A percentile compares a stretch with the other conserved stretches of the same genome.
These are phyloP conservation scores for Marchantia paleacea DNA, from an alignment of 225 moss, liverwort and hornwort genomes.

Conservation along the genomic window DNA sequence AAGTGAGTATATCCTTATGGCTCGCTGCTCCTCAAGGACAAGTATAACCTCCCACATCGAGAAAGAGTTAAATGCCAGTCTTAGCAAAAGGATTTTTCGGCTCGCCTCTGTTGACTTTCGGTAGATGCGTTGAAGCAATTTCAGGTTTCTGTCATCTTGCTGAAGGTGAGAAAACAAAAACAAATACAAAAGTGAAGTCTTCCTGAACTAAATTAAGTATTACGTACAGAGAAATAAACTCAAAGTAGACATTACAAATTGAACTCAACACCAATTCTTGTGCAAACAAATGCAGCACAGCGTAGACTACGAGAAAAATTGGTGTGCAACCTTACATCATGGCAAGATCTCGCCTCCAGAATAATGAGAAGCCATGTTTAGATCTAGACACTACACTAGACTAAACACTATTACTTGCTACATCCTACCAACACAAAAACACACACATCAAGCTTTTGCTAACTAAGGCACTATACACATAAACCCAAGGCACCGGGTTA, in stretches of 20 bases:
- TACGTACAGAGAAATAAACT: not conserved
- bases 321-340: slow-evolving; percentile 3
- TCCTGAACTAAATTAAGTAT: no score
- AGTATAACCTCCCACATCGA: no score
- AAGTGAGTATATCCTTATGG: no score
- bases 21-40: no score
- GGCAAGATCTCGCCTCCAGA: slow-evolving; percentile 2
- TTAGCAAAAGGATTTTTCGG: no score
- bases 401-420: not conserved
- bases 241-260: not conserved
- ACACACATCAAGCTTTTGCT: slow-evolving; percentile 33
- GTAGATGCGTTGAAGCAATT: no score
- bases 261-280: slow-evolving; percentile 3
- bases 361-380: slow-evolving; percentile 8
- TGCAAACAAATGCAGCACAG: not conserved
- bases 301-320: not conserved
- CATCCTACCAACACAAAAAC: slow-evolving; percentile 13
- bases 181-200: no score
- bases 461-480: slow-evolving; percentile 39
- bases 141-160: no score
- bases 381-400: not conserved
- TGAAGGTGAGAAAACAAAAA: no score
- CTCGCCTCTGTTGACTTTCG: no score
- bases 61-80: no score
- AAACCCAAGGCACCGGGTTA: slow-evolving; percentile 13